phyloP scores from a whole-genome alignment of 2,329 filamentous ascomycete genomes.

The Claviceps maximensis region DNA sequence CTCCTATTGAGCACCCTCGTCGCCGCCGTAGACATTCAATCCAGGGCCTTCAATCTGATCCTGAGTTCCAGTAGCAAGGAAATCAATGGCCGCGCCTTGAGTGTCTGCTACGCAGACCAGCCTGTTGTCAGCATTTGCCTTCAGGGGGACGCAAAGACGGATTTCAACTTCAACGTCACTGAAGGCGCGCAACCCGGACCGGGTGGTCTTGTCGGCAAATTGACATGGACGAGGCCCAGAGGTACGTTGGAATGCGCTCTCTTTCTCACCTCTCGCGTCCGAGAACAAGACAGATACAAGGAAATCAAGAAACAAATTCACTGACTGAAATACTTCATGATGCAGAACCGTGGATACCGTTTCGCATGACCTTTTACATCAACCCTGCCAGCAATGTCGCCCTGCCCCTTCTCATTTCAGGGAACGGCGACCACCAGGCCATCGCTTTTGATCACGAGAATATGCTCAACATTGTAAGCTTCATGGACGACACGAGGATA shows the following conservation, averaged over 20 bases:
- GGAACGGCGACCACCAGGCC: slow-evolving; percentile 10
- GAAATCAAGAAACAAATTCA: no score
- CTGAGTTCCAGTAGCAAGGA: background rate
- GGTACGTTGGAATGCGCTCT: background rate
- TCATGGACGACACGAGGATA: slow-evolving; percentile 9
- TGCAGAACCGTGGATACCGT: background rate
- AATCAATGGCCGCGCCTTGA: background rate
- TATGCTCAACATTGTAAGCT: slow-evolving; percentile 7
- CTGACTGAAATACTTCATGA: no score
- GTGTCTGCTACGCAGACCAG: background rate
- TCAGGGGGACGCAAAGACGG: background rate
- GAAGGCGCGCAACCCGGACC: background rate
- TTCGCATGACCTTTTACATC: slow-evolving; percentile 7
- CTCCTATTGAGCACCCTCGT: background rate
- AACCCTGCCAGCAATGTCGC: slow-evolving; percentile 11
- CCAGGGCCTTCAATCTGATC: background rate
- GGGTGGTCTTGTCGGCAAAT: background rate
- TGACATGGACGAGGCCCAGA: background rate
- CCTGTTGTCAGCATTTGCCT: background rate
- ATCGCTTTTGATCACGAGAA: slow-evolving; percentile 12
- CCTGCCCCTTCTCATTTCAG: slow-evolving; percentile 8
- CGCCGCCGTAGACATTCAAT: background rate
- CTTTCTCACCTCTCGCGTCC: background rate
- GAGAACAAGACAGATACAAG: no score
- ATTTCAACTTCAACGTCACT: background rate